Evolutionary conservation across 2,329 filamentous ascomycete species (phyloP), one percentile per base, ranked within the genome.

Genomic region (Aspergillus hiratsukae): DNA sequence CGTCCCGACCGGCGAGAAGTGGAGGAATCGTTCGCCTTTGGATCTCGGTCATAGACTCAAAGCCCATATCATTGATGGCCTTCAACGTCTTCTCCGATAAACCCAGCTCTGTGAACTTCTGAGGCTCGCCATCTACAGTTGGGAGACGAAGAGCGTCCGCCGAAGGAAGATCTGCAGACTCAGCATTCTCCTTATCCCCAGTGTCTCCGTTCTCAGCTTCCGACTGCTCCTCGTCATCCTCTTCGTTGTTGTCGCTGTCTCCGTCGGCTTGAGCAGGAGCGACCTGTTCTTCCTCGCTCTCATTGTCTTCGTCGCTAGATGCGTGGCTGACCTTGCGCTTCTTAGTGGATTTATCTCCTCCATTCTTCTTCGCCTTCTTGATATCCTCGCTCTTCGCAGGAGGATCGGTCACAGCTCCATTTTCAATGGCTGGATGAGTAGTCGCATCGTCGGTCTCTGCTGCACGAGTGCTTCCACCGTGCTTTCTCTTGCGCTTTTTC

Each of bases 41-140:
- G 64, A 97, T 97, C 72, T 94, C 90, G 0, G 94, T 97, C 92
- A 99, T 97, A 49, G 83, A 92, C 69, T 89, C 87, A 72, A 97
- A 97, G 14, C 89, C 89, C 93, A 99, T 97, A 61, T 89, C 90
- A 56, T 87, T 77, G 65, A 97, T 91, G 8, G 91, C 92, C 76
- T 88, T 86, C 82, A 92, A 88, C 0, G 91, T 97, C 75, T 90
- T 91, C 25, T 92, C 88, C 1, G 90, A 94, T 10, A 99, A 82
- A 54, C 89, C 89, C 61, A 99, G 80, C 63, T 97, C 88, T 35
- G 84, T 77, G 70, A 97, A 96, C 52, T 86, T 85, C 67, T 87
- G 80, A 23, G 87, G 86, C 55, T 87, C 83, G 51, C 75, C 78
- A 52, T 83, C 83, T 29, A 84, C 80, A 29, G 80, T 80, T 2